These are phyloP conservation scores for Lodderomyces parapsilosis DNA, from an alignment of 1,139 yeast species.

Conservation along the genomic window DNA sequence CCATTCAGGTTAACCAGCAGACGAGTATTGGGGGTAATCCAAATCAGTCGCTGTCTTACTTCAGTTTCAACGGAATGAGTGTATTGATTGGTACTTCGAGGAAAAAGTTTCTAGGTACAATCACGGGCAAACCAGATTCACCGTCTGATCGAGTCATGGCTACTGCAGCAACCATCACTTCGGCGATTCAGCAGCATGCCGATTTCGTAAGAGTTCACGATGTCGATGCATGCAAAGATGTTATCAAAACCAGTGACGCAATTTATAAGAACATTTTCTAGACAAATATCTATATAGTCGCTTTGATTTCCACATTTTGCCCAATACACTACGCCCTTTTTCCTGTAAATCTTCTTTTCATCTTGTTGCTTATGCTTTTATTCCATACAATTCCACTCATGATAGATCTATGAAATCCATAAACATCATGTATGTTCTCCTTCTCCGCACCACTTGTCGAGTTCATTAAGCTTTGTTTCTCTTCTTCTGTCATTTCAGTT, in stretches of 20 bases:
- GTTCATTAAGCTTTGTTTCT: constrained; percentile 31
- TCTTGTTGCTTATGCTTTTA: constrained; percentile 49
- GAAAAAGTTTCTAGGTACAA: constrained; percentile 77
- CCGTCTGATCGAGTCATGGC: constrained; percentile 69
- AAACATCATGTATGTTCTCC: constrained; percentile 43
- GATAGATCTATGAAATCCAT: constrained; percentile 51
- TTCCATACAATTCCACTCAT: constrained; percentile 61
- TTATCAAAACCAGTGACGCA: constrained; percentile 73
- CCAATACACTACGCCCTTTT: constrained; percentile 3
- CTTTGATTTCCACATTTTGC: not conserved
- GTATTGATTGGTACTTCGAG: constrained; percentile 84
- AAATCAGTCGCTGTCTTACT: constrained; percentile 25
- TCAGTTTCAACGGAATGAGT: constrained; percentile 55
- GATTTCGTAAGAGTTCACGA: constrained; percentile 92
- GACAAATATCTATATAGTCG: not conserved
- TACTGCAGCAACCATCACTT: constrained; percentile 73
- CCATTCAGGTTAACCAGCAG: constrained; percentile 25
- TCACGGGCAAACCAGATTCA: constrained; percentile 43
- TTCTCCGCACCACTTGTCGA: constrained; percentile 5
- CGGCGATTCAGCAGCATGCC: constrained; percentile 70
- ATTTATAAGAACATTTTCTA: constrained; percentile 46
- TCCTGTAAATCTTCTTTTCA: constrained; percentile 40
- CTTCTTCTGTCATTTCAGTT: constrained; percentile 42
- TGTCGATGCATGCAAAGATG: constrained; percentile 64
- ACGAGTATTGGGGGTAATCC: too few species aligned